Percentiles rank a stretch among this genome's conserved stretches.
phyloP scores from a whole-genome alignment of 1,139 yeast genomes.

The Taphrina pruni region DNA sequence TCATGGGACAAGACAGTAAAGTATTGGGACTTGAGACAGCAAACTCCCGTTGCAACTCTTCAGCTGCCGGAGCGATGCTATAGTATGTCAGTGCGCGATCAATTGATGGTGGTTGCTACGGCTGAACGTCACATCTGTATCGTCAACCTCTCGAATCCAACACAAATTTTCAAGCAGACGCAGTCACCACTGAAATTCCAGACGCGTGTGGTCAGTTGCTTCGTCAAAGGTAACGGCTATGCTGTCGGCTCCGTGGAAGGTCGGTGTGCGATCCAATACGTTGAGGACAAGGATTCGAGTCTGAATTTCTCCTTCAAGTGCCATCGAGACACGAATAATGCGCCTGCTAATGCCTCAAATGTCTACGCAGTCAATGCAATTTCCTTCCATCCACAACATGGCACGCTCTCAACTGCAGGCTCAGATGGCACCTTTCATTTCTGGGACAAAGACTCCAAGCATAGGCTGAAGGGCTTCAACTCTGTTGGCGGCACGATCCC shows the following conservation, averaged over 20 bases:
- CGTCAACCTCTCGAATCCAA: constrained; percentile 78
- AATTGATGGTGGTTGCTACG: constrained; percentile 85
- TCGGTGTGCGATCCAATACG: constrained; percentile 93
- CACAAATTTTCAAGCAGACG: constrained; percentile 72
- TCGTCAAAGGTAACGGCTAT: constrained; percentile 87
- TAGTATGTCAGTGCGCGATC: constrained; percentile 82
- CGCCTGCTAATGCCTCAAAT: constrained; percentile 57
- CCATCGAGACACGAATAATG: constrained; percentile 66
- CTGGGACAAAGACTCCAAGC: constrained; percentile 96
- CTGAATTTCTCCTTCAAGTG: constrained; percentile 81
- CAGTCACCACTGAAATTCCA: constrained; percentile 91
- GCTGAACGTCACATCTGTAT: constrained; percentile 85
- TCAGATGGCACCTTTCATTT: constrained; percentile 91
- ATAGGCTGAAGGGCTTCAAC: constrained; percentile 75
- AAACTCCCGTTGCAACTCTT: constrained; percentile 80
- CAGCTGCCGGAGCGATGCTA: constrained; percentile 89
- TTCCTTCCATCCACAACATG: constrained; percentile 84
- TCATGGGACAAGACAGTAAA: constrained; percentile 96
- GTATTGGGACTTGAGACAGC: constrained; percentile 93
- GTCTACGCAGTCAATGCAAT: constrained; percentile 82
- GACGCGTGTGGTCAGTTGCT: constrained; percentile 81
- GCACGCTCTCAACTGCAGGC: constrained; percentile 93
- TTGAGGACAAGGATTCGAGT: constrained; percentile 64
- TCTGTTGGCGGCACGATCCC: constrained; percentile 74
- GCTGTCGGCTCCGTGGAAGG: constrained; percentile 96